These are phyloP conservation scores for Puya raimondii DNA, from an alignment of 176 grass and related monocot genomes.

Conservation along the genomic window DNA sequence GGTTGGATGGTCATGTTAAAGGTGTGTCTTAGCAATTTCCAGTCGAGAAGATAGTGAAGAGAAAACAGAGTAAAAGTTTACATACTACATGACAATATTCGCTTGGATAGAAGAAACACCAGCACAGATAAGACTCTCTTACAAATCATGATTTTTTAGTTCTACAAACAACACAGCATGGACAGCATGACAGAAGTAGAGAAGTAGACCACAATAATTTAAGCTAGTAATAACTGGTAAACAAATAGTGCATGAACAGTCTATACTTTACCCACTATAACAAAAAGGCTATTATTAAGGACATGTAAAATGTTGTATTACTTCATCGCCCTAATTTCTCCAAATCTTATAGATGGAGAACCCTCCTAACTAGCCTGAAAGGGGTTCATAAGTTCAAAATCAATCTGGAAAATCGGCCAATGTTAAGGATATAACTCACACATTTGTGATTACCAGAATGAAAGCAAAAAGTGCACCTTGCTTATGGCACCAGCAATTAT, in stretches of 20 bases:
- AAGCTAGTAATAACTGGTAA: neutral
- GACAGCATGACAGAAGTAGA: too few species aligned
- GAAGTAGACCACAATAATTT: too few species aligned
- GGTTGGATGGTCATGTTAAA: too few species aligned
- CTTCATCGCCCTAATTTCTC: neutral
- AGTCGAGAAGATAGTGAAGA: too few species aligned
- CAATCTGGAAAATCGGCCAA: neutral
- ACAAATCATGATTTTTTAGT: too few species aligned
- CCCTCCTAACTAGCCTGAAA: neutral
- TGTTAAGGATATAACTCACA: neutral
- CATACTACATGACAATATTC: too few species aligned
- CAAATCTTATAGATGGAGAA: neutral
- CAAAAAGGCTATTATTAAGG: neutral
- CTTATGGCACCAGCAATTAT: neutral
- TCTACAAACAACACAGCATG: too few species aligned
- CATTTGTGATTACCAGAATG: neutral
- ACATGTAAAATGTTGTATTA: neutral
- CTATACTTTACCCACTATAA: neutral
- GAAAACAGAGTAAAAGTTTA: too few species aligned
- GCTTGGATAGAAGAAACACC: too few species aligned
- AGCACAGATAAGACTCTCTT: too few species aligned
- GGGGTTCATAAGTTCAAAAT: neutral
- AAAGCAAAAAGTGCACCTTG: constrained; percentile 7
- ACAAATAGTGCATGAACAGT: neutral
- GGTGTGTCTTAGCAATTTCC: too few species aligned